Evolutionary conservation across 2,329 filamentous ascomycete genomes (phyloP), one percentile per base, ranked within the genome.

Genomic region (Trichoderma cornu-damae): DNA sequence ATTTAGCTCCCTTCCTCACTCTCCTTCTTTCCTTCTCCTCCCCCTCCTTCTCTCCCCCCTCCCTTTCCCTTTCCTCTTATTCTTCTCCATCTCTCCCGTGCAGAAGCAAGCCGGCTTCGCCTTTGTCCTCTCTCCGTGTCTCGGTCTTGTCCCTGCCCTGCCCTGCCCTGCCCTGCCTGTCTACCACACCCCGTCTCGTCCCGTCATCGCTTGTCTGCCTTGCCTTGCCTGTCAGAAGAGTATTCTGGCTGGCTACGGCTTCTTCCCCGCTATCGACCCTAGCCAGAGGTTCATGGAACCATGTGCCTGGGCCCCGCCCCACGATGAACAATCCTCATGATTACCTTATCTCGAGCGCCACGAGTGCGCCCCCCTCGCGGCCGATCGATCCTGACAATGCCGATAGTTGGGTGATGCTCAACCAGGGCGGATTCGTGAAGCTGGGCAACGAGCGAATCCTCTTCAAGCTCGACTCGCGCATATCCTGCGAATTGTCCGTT

Each of bases 321-420:
- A 70, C 61, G 64, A 74, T 74, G 72, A 69, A 74, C 65, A 74
- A 74, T 58, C 72, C 72, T 65, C 71, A 72, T 66, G 72, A 73
- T 64, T 74, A 73, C 62, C 67, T 74, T 58, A 72, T 74, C 64
- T 67, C 70, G 59, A 69, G 66, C 63, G 68, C 66, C 63, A 66
- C 70, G 59, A 69, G 66, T 62, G 68, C 66, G 62, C 63, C 69
- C 61, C 65, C 65, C 62, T 62, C 67, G 47, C 67, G 68, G 62
- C 66, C 65, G 56, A 68, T 71, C 59, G 72, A 80, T 69, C 75
- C 79, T 83, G 74, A 84, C 75, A 75, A 82, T 69, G 71, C 72
- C 65, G 71, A 75, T 68, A 84, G 81, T 67, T 96, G 93, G 93
- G 93, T 96, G 44, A 96, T 96, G 92, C 84, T 96, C 68, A 85